Base-by-base conservation (phyloP, 768 basidiomycete species). In the Lyophyllum decastes region DNA sequence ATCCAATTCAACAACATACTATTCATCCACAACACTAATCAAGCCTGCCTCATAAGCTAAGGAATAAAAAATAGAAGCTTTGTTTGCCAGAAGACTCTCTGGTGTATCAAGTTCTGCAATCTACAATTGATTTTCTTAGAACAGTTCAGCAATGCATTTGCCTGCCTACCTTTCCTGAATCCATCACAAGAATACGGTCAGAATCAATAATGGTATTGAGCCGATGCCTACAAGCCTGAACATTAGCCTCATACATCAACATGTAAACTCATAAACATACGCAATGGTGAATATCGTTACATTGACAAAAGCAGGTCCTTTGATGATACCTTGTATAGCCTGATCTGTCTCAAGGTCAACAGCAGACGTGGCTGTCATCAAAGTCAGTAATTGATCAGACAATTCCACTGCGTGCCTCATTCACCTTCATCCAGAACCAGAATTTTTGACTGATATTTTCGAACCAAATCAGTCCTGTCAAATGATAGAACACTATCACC, bases 341-440 rank as follows among this genome's bases (percentile, higher is more conserved):
- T 82, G 82, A 68, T 96, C 94, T 9, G 94, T 95, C 67, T 95
- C 92, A 33, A 95, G 76, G 70, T 95, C 94, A 49, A 95, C 92
- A 19, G 93, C 92, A 35, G 88, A 92, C 5, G 93, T 95, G 2
- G 93, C 91, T 90, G 58, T 14, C 34, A 51, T 49, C 25, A 54
- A 60, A 59, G 30, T 53, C n/a, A 9, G 26, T 55, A 27, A 52
- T 3, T 54, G 60, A 43, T 55, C 64, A 25, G 19, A 6, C 4
- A 27, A 5, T 17, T 9, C 25, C 2, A 34, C 41, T 17, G 34
- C 27, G 3, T 41, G n/a, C 30, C 10, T 4, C 10, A 11, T 64
- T 61, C 65, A 84, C 89, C 92, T 83, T 98, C 95, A 67, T 97
- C 95, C n/a, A 98, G 77, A 0, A 97, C 92, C 6, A 98, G 78